phyloP scores from a whole-genome alignment of 305 asterid species.

The Lippia alba region DNA sequence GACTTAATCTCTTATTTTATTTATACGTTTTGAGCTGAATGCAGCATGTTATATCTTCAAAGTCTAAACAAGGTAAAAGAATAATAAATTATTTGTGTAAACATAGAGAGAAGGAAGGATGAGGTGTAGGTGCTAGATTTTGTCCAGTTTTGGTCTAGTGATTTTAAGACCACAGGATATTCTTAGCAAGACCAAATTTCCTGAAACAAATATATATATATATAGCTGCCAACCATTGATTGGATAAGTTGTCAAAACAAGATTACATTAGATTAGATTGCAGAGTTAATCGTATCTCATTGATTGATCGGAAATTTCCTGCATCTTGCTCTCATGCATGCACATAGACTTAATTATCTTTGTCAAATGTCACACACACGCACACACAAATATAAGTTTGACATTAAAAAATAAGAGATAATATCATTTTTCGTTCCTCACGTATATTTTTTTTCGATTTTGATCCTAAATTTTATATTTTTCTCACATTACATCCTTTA shows the following conservation, averaged over 20 bases:
- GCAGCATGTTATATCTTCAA: too few species aligned
- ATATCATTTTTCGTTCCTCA: too few species aligned
- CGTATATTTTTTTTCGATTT: too few species aligned
- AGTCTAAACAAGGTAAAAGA: background rate
- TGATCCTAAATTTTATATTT: too few species aligned
- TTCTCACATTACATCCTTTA: too few species aligned
- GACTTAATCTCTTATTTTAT: too few species aligned
- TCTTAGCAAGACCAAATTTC: background rate
- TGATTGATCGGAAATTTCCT: background rate
- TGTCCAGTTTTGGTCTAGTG: conserved; percentile 1
- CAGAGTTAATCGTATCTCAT: background rate
- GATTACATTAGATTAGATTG: background rate
- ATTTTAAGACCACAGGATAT: background rate
- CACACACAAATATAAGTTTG: too few species aligned
- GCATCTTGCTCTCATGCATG: too few species aligned
- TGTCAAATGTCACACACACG: too few species aligned
- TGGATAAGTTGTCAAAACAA: background rate
- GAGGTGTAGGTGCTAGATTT: conserved; percentile 19
- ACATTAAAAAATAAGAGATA: too few species aligned
- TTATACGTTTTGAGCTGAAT: too few species aligned
- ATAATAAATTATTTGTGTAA: background rate
- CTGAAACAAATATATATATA: background rate
- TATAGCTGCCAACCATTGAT: background rate
- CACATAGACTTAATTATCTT: too few species aligned
- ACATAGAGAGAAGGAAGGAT: background rate